Percentiles rank a stretch among this genome's conserved stretches.
These are phyloP conservation scores for Calonectria montana DNA, from an alignment of 2,329 filamentous ascomycete genomes.

Conservation along the genomic window DNA sequence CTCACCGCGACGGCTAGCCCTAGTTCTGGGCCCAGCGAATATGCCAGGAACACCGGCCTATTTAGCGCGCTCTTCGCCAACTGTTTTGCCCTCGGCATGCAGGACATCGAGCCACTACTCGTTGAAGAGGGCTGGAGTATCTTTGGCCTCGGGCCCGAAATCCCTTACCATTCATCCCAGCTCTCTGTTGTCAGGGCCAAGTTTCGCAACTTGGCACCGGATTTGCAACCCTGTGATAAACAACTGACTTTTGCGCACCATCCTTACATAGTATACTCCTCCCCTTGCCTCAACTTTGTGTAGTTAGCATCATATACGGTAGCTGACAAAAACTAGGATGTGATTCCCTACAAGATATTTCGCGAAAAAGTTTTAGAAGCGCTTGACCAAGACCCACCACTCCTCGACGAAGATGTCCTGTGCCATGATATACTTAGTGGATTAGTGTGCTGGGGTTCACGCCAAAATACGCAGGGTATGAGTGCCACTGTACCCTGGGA, in stretches of 20 bases:
- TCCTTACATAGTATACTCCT: constrained; percentile 45
- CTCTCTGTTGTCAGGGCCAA: constrained; percentile 39
- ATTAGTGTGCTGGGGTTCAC: constrained; percentile 52
- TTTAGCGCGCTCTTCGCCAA: constrained; percentile 52
- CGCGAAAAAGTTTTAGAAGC: constrained; percentile 44
- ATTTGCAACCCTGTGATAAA: constrained; percentile 46
- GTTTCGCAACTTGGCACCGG: constrained; percentile 38
- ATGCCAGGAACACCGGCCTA: constrained; percentile 36
- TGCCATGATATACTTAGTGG: constrained; percentile 50
- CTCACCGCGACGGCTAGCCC: constrained; percentile 23
- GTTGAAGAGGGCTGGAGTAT: constrained; percentile 44
- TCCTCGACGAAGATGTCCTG: constrained; percentile 50
- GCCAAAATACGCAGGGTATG: constrained; percentile 43
- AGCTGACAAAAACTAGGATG: constrained; percentile 40
- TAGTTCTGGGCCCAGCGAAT: constrained; percentile 28
- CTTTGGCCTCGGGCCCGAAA: constrained; percentile 43
- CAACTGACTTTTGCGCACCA: constrained; percentile 50
- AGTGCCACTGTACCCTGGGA: constrained; percentile 56
- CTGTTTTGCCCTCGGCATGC: constrained; percentile 48
- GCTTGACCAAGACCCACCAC: constrained; percentile 36
- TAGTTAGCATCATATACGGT: background rate
- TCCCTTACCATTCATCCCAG: constrained; percentile 37
- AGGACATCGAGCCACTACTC: constrained; percentile 39
- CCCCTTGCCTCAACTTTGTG: no score
- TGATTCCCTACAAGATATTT: constrained; percentile 49